Evolutionary conservation across 1,139 yeast genomes (phyloP), one percentile per base, ranked within the genome.

Genomic region (Pichia sp.): DNA sequence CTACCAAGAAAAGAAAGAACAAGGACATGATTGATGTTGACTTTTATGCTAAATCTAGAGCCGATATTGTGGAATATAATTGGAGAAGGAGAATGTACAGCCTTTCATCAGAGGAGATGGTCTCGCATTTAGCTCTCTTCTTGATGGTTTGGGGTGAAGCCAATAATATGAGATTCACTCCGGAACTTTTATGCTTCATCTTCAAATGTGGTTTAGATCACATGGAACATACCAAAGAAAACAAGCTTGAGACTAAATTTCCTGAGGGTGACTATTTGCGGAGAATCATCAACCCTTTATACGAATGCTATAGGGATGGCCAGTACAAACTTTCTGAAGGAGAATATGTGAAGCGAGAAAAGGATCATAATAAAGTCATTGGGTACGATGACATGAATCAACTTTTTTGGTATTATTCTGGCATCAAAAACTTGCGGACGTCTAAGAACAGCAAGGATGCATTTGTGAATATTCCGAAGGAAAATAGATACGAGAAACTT

Each of bases 101-200:
- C 35, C 66, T 81, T 49, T 59, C 81, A 1, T 77, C 86, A 27
- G 65, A 73, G 49, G 96, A 88, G 59, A 78, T 94, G 60, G 87
- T 85, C 30, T 78, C 94, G 58, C 97, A 91, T 56, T 64, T 91
- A 46, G 91, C 97, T 7, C 73, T 91, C 44, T 91, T 86, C 66
- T 68, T 91, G 52, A 72, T 88, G 56, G 72, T 87, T 52, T 91
- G 99, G 99, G 98, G 98, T 60, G 99, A 91, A 66, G 95, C 97
- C 29, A 88, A 88, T 64, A 97, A 91, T 67, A 88, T 91, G 43
- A 77, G 98, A 59, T 93, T 88, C 63, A 79, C 91, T 39, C 87
- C 98, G 12, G 99, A 91, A 66, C 73, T 85, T 60, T 66, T 60
- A 48, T 87, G 96, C 68, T 91, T 82, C 69, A 78, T 93, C 53